Evolutionary conservation across 2,329 filamentous ascomycete genomes (phyloP), one percentile per base, ranked within the genome.

Genomic region (Alternaria sp.): DNA sequence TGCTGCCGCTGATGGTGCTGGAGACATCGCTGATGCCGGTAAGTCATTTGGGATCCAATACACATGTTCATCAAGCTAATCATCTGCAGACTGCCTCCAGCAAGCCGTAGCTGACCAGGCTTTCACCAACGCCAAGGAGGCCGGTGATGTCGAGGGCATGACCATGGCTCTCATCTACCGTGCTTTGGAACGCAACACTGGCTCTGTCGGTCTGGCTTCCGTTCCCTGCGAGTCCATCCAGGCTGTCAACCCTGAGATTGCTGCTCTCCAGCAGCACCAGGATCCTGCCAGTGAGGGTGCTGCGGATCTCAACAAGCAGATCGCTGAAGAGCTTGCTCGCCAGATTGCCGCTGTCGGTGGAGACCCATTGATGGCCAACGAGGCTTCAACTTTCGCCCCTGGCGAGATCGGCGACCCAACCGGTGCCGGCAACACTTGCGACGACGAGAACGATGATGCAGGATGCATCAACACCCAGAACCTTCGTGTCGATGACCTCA

Each of bases 191-290:
- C 84, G 87, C 60, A 90, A 90, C 80, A 90, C 87, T 25, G 85
- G 80, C 53, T 70, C 73, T 11, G 87, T 90, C 63, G 88, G 88
- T 53, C 77, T 83, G 47, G 84, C 83, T n/a, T 88, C 86, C 50
- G 86, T 84, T 30, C 78, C 85, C 52, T 91, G 89, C 81, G 83
- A 78, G 44, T 81, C 79, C 75, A 87, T 84, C 67, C 49, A 78
- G 44, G 87, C 89, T 15, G 82, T 83, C 61, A 91, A 91, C 79
- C 84, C 89, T 3, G 89, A 91, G 80, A 90, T 91, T 71, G 85
- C 83, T 26, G 87, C 87, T 46, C 76, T 91, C 62, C 80, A 83
- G 57, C 88, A 90, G 79, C 89, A 91, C 79, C 89, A 91, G 66
- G 89, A 91, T 75, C 88, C 89, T 26, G 89, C 89, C 19, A 87